Percentiles rank a stretch among this genome's conserved stretches.
phyloP scores from a whole-genome alignment of 495 filamentous ascomycete species.

The Talaromyces stipitatus region DNA sequence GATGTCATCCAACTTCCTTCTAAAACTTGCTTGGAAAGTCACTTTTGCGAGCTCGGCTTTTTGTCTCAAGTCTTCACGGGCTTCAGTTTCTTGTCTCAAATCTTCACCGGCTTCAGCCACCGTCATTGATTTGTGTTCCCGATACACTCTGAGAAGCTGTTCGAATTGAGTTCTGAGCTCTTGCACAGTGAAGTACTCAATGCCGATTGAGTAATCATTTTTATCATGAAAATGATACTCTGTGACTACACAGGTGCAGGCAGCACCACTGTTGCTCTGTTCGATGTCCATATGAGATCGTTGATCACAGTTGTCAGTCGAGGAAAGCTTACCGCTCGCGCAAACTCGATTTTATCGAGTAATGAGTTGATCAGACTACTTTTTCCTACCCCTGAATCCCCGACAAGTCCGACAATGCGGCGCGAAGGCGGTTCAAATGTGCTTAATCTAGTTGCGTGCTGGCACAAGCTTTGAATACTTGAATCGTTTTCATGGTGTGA shows the following conservation, averaged over 20 bases:
- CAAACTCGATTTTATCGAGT: slow-evolving; percentile 15
- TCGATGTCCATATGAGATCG: background rate
- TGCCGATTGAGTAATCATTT: slow-evolving; percentile 20
- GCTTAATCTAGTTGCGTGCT: slow-evolving; percentile 1
- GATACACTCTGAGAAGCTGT: slow-evolving; percentile 13
- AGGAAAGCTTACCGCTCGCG: slow-evolving; percentile 18
- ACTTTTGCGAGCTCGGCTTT: slow-evolving; percentile 1
- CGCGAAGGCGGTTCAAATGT: slow-evolving; percentile 1
- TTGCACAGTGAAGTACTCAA: slow-evolving; percentile 10
- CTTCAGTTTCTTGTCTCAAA: background rate
- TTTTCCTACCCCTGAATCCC: slow-evolving; percentile 21
- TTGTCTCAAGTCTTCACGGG: background rate
- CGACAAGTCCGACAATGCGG: slow-evolving; percentile 8
- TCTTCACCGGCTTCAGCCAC: background rate
- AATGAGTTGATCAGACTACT: slow-evolving; percentile 28
- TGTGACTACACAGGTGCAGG: slow-evolving; percentile 27
- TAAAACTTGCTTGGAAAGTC: slow-evolving; percentile 2
- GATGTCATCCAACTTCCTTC: background rate
- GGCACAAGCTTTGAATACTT: slow-evolving; percentile 2
- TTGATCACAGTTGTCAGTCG: background rate
- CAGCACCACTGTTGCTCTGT: slow-evolving; percentile 19
- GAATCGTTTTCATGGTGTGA: background rate
- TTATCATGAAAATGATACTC: slow-evolving; percentile 17
- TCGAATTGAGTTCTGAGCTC: slow-evolving; percentile 2
- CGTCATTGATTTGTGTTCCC: slow-evolving; percentile 7